Evolutionary conservation across 441 rosid species (phyloP), one percentile per base, ranked within the genome.

Genomic region (Gossypium aridum): DNA sequence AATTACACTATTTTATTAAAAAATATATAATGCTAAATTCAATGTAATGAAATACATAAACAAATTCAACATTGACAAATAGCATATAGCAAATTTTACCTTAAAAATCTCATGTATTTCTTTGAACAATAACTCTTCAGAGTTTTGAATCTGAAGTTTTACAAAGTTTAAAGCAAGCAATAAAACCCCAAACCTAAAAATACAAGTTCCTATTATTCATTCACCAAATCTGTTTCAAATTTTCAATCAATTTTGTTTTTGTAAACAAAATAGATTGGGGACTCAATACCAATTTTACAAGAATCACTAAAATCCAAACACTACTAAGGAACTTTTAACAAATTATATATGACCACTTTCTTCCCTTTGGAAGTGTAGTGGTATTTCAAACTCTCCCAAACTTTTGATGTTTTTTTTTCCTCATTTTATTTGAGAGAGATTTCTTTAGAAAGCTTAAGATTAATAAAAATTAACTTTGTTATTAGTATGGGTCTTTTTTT

Each of bases 171-270:
- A 37, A 64, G 51, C 74, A 67, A 73, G 20, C 54, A 51, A 51
- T 14, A 4, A 57, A 55, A 55, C 31, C 23, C 7, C 60, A 23
- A 23, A 1, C 19, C 14, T 55, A 55, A 55, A 47, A 3, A n/a
- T 26, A 69, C 61, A 26, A 16, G 13, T 2, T 59, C 20, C 12
- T 19, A n/a, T 25, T 67, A 22, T 62, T 55, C 66, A 67, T 20
- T 59, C 43, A 65, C 16, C 63, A 57, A 20, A 45, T 31, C 69
- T 72, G 19, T n/a, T 14, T 51, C 2, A n/a, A 51, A 51, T 9
- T 16, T 22, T 64, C 73, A 73, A 61, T 74, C 80, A 51, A 37
- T 37, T 23, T 45, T 74, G 70, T 64, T 26, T 74, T 19, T 62
- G 2, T 68, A 74, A 72, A 70, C 62, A 62, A 66, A 74, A 69